These are phyloP conservation scores for Cryptosporidium xiaoi DNA, from an alignment of 169 alveolate species.

Conservation along the genomic window DNA sequence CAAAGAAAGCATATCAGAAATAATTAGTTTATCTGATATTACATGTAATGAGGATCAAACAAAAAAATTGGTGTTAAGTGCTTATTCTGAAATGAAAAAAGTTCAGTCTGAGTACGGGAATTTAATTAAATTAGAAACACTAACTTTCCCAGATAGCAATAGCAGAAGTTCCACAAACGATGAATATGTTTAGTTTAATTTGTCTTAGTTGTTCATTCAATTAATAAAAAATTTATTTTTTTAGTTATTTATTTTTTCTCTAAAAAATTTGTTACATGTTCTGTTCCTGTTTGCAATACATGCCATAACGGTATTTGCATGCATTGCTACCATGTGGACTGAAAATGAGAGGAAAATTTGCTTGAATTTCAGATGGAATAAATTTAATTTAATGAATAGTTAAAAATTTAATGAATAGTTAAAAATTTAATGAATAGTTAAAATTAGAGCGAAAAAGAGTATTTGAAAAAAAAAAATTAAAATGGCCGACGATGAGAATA, in stretches of 20 bases:
- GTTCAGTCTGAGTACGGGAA: conserved; percentile 33
- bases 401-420: neutral
- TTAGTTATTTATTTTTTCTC: conserved; percentile 7
- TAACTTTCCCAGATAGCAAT: conserved; percentile 1
- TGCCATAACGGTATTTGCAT: conserved; percentile 47
- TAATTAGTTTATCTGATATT: neutral
- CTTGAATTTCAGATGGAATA: neutral
- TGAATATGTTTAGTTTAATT: conserved; percentile 1
- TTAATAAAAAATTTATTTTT: neutral
- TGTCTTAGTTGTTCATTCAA: neutral
- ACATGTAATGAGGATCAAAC: conserved; percentile 15
- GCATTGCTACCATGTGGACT: conserved; percentile 21
- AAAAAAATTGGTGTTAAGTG: conserved; percentile 12
- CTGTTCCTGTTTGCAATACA: conserved; percentile 9
- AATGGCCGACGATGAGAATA: conserved; percentile 56
- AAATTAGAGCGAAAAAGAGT: neutral
- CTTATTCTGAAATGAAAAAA: conserved; percentile 23
- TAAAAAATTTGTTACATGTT: neutral
- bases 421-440: neutral
- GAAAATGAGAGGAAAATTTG: neutral
- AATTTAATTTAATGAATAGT: neutral
- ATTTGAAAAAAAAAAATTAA: neutral
- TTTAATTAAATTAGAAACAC: conserved; percentile 4
- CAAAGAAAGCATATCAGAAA: conserved; percentile 15
- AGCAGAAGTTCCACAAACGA: neutral